Evolutionary conservation across 805 yeast genomes (phyloP).

Genomic region (Metschnikowia anglica): DNA sequence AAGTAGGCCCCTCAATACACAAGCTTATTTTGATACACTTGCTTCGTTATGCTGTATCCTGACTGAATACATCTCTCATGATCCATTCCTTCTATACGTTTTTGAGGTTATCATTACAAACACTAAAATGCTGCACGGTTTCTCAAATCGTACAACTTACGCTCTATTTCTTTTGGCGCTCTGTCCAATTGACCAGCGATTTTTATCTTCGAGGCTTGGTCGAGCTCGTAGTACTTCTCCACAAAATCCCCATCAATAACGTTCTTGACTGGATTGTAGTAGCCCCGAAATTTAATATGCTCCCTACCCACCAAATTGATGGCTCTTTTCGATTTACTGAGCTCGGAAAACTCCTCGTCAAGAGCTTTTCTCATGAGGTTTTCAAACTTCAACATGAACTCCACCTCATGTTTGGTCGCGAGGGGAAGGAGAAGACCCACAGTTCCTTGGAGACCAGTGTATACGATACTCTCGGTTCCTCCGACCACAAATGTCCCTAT

Average conservation of each 20-base stretch:
- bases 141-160: slow-evolving; percentile 52
- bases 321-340: slow-evolving; percentile 26
- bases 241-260: slow-evolving; percentile 88
- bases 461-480: slow-evolving; percentile 65
- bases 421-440: slow-evolving; percentile 75
- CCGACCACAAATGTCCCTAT: slow-evolving; percentile 55
- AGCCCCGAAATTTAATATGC: slow-evolving; percentile 67
- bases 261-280: slow-evolving; percentile 73
- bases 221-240: slow-evolving; percentile 50
- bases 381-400: slow-evolving; percentile 58
- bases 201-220: slow-evolving; percentile 32
- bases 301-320: slow-evolving; percentile 60
- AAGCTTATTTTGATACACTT: no score
- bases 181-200: slow-evolving; percentile 46
- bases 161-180: slow-evolving; percentile 48
- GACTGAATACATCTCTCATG: no score
- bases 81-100: no score
- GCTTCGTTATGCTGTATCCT: no score
- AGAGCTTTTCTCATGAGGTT: slow-evolving; percentile 35
- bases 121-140: slow-evolving; percentile 39
- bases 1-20: no score
- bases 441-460: slow-evolving; percentile 79
- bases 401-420: slow-evolving; percentile 57
- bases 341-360: slow-evolving; percentile 27
- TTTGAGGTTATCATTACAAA: neutral